Evolutionary conservation across 73 alveolate genomes (phyloP).

Genomic region (Paramecium caudatum): DNA sequence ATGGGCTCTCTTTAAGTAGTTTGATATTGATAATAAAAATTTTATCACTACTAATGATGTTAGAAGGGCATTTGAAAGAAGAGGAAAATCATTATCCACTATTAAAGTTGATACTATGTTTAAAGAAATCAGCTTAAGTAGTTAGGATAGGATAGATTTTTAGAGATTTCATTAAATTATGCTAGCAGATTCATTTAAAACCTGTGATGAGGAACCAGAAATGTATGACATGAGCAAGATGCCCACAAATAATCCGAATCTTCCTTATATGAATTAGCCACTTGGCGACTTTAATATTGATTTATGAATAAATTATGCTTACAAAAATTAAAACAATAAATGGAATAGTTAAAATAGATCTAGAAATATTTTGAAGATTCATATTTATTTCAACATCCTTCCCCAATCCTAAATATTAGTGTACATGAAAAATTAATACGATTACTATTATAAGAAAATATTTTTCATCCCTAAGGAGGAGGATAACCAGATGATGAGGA

Average conservation of each 20-base stretch:
- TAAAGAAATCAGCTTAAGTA: conserved; percentile 27
- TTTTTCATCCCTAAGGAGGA: conserved; percentile 97
- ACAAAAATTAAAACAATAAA: too few species aligned
- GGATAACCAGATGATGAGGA: conserved; percentile 96
- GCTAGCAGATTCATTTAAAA: conserved; percentile 15
- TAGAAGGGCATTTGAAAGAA: conserved; percentile 68
- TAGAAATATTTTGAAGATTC: conserved; percentile 52
- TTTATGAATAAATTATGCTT: neutral
- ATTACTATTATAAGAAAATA: conserved; percentile 82
- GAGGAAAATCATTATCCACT: conserved; percentile 57
- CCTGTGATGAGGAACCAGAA: neutral
- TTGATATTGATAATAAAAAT: conserved; percentile 70
- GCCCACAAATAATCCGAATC: neutral
- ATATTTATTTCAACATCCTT: conserved; percentile 2
- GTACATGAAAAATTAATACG: conserved; percentile 4
- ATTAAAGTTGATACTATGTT: conserved; percentile 34
- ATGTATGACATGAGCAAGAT: neutral
- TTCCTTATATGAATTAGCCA: neutral
- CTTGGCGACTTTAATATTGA: neutral
- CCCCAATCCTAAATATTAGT: neutral
- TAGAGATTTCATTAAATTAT: neutral
- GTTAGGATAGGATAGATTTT: neutral
- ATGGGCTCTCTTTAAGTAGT: conserved; percentile 63
- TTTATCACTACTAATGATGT: conserved; percentile 50
- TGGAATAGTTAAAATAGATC: conserved; percentile 40